Percentiles rank a stretch among this genome's conserved stretches.
These are phyloP conservation scores for Saccharum officinarum DNA, from an alignment of 176 grass and related monocot species.

Conservation along the genomic window DNA sequence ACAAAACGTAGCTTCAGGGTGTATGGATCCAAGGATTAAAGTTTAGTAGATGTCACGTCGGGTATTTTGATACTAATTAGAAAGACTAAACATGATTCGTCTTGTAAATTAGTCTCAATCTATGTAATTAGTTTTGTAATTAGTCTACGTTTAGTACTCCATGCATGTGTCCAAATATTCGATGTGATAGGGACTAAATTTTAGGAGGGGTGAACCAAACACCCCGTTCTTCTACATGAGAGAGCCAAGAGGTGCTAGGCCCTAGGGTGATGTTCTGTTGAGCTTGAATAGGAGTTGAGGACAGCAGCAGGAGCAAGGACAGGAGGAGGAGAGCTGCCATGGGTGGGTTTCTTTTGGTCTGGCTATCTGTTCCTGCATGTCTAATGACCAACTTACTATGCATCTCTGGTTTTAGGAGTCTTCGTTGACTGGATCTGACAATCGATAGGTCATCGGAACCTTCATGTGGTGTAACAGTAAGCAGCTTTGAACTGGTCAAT, in stretches of 20 bases:
- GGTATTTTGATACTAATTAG: no score
- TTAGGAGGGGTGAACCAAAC: no score
- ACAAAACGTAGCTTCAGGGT: no score
- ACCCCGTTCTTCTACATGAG: background rate
- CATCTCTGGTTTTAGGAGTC: background rate
- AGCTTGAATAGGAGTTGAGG: background rate
- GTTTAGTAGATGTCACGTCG: no score
- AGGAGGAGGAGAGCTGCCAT: slow-evolving; percentile 3
- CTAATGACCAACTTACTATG: no score
- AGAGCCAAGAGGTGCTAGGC: slow-evolving; percentile 19
- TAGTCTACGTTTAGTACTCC: no score
- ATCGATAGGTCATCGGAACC: background rate
- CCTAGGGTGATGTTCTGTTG: slow-evolving; percentile 27
- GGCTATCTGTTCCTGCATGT: background rate
- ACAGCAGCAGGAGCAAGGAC: background rate
- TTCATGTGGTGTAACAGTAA: background rate
- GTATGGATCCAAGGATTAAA: no score
- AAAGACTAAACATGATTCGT: no score
- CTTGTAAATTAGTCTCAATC: no score
- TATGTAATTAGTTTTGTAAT: no score
- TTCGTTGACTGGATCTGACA: background rate
- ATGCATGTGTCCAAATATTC: no score
- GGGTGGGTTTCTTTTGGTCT: background rate
- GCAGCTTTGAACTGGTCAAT: background rate
- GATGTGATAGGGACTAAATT: no score